Conservation (phyloP, 1,284 basidiomycete species). For the Lentinula novae-zelandiae region DNA sequence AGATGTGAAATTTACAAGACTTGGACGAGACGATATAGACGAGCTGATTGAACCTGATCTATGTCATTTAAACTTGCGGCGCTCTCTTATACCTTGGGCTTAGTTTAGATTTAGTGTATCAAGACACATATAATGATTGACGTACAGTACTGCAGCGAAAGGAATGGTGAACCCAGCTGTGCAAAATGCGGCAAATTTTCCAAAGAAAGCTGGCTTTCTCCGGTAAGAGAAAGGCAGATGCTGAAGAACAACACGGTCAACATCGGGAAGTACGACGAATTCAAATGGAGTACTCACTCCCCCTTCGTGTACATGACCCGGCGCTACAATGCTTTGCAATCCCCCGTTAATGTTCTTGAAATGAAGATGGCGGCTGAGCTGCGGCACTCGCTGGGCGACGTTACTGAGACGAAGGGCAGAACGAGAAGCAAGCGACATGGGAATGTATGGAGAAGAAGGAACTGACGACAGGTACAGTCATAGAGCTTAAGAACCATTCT, state of each 20-base stretch:
- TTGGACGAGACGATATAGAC: too few relatives aligned
- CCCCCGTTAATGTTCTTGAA: conserved; percentile 1
- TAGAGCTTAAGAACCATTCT: background rate
- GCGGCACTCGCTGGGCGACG: background rate
- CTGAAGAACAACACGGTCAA: background rate
- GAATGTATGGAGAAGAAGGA: background rate
- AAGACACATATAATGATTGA: background rate
- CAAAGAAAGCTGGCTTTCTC: background rate
- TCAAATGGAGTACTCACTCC: background rate
- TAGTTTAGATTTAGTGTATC: background rate
- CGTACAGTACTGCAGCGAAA: conserved; percentile 9
- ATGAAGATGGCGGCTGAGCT: background rate
- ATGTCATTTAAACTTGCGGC: background rate
- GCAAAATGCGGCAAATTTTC: conserved; percentile 6
- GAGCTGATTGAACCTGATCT: too few relatives aligned
- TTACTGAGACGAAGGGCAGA: background rate
- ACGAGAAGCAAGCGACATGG: background rate
- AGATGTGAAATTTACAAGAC: too few relatives aligned
- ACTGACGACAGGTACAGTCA: background rate
- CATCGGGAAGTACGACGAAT: background rate
- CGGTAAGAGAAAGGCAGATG: conserved; percentile 6
- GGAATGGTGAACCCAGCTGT: conserved; percentile 4
- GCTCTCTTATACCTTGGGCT: conserved; percentile 3
- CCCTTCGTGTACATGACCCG: background rate
- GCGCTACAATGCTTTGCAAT: background rate